Evolutionary conservation across 2,329 filamentous ascomycete genomes (phyloP).

Genomic region (Rhytidhysteron rufulum): DNA sequence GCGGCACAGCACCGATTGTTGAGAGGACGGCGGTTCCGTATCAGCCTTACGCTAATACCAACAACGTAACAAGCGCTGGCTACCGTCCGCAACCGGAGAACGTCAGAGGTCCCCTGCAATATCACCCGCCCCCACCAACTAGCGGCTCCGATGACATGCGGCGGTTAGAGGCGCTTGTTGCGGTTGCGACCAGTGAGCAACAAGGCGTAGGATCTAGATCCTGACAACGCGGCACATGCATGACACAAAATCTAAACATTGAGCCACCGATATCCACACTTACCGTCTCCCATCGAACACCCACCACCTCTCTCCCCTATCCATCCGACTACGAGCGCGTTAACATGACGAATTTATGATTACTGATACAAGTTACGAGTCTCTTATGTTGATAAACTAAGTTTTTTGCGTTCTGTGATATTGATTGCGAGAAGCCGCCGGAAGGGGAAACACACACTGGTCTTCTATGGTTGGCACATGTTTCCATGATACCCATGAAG

Average conservation of each 20-base stretch:
- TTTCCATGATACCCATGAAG: slow-evolving; percentile 20
- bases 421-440: slow-evolving; percentile 15
- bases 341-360: slow-evolving; percentile 9
- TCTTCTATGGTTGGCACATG: slow-evolving; percentile 23
- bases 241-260: too few relatives aligned
- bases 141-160: slow-evolving; percentile 48
- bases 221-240: too few relatives aligned
- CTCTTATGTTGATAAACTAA: background rate
- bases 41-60: slow-evolving; percentile 26
- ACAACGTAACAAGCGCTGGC: slow-evolving; percentile 18
- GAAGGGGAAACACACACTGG: slow-evolving; percentile 13
- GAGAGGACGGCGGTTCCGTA: slow-evolving; percentile 30
- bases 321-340: too few relatives aligned
- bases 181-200: slow-evolving; percentile 59
- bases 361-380: slow-evolving; percentile 7
- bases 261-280: too few relatives aligned
- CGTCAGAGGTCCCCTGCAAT: slow-evolving; percentile 24
- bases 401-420: slow-evolving; percentile 7
- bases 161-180: slow-evolving; percentile 60
- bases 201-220: slow-evolving; percentile 30
- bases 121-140: slow-evolving; percentile 31
- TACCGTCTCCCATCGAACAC: too few relatives aligned
- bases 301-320: too few relatives aligned
- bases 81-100: slow-evolving; percentile 29
- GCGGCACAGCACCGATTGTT: slow-evolving; percentile 28